Conservation (phyloP, 768 basidiomycete genomes). For the Hygrophorus pudorinus region DNA sequence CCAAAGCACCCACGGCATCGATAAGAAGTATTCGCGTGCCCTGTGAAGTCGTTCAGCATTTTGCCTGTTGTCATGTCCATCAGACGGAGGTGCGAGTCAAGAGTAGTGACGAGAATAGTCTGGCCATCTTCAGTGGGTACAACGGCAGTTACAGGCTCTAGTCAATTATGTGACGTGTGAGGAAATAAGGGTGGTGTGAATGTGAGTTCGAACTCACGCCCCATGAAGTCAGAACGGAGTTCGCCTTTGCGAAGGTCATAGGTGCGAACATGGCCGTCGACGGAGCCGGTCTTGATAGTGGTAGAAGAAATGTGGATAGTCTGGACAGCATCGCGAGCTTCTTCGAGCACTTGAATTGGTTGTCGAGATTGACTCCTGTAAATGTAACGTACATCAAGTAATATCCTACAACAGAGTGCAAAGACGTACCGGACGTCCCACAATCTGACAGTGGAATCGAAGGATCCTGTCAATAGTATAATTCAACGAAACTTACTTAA, state of each 20-base stretch:
- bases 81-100: conserved; percentile 78
- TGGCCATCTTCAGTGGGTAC: conserved; percentile 70
- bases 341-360: conserved; percentile 85
- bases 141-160: conserved; percentile 84
- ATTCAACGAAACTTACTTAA: background rate
- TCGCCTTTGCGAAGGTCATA: conserved; percentile 95
- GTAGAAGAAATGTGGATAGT: conserved; percentile 58
- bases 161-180: conserved; percentile 5
- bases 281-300: conserved; percentile 70
- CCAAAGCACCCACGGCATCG: conserved; percentile 77
- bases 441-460: conserved; percentile 80
- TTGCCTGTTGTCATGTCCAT: conserved; percentile 81
- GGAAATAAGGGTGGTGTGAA: background rate
- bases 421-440: conserved; percentile 79
- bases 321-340: conserved; percentile 82
- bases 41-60: conserved; percentile 75
- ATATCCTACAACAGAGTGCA: background rate
- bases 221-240: conserved; percentile 81
- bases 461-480: conserved; percentile 52
- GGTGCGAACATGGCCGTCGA: conserved; percentile 86
- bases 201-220: conserved; percentile 45
- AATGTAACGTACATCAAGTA: background rate
- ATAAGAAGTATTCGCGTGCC: conserved; percentile 67
- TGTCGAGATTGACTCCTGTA: conserved; percentile 64
- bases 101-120: conserved; percentile 71